A percentile compares a stretch with the other conserved stretches of the same genome.
These are phyloP conservation scores for Dipodascus geniculatus DNA, from an alignment of 805 yeast species.

Conservation along the genomic window DNA sequence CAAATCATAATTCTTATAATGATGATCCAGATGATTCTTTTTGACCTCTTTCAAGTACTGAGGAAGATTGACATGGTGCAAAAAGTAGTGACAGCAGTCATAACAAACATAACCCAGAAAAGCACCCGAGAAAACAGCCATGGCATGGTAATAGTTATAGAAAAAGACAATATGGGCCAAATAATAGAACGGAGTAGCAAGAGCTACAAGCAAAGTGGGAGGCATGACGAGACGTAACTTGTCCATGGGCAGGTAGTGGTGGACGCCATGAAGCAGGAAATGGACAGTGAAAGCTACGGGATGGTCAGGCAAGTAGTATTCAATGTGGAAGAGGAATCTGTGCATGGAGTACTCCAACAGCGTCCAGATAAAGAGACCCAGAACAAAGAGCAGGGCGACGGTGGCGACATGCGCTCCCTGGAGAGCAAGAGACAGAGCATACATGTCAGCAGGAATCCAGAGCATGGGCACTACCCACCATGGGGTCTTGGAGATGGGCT, in stretches of 20 bases:
- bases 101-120: constrained; percentile 85
- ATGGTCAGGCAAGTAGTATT: constrained; percentile 72
- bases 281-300: constrained; percentile 67
- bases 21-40: constrained; percentile 92
- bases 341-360: constrained; percentile 79
- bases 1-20: constrained; percentile 89
- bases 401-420: constrained; percentile 34
- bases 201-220: constrained; percentile 64
- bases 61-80: constrained; percentile 85
- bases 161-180: constrained; percentile 56
- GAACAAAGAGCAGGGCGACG: constrained; percentile 46
- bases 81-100: constrained; percentile 86
- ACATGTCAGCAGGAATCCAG: constrained; percentile 78
- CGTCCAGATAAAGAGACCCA: constrained; percentile 93
- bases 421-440: constrained; percentile 48
- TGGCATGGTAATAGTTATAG: constrained; percentile 66
- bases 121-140: constrained; percentile 93
- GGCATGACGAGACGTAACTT: constrained; percentile 89
- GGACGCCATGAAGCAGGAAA: constrained; percentile 89
- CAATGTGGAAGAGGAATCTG: constrained; percentile 89
- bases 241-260: constrained; percentile 98
- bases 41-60: constrained; percentile 63
- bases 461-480: constrained; percentile 86
- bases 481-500: constrained; percentile 81
- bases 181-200: constrained; percentile 72